phyloP scores from a whole-genome alignment of 352 stramenopile genomes.

The Paralagenidium karlingii region DNA sequence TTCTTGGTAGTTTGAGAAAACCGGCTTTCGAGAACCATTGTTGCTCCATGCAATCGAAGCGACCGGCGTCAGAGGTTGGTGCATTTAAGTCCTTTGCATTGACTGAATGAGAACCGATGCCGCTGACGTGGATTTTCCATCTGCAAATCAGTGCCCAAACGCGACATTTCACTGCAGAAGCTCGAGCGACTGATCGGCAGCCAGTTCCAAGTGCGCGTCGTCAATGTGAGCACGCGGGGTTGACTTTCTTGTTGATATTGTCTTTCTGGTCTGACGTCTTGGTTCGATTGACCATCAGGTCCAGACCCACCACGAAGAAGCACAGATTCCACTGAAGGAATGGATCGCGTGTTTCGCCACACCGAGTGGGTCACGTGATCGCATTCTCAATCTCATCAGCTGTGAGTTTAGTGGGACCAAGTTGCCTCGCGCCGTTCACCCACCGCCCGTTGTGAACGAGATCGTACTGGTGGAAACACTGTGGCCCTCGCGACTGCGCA shows the following conservation, averaged over 20 bases:
- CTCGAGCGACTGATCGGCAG: slow-evolving; percentile 13
- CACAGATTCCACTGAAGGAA: slow-evolving; percentile 3
- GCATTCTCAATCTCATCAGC: slow-evolving; percentile 21
- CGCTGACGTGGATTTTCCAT: too few species aligned
- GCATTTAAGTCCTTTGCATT: too few species aligned
- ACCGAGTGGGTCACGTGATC: slow-evolving; percentile 4
- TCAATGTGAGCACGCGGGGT: slow-evolving; percentile 22
- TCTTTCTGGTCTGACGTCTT: too few species aligned
- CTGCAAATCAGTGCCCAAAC: slow-evolving; percentile 4
- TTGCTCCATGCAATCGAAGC: too few species aligned
- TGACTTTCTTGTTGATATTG: too few species aligned
- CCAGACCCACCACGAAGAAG: not conserved
- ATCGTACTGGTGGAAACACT: slow-evolving; percentile 29
- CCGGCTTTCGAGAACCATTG: too few species aligned
- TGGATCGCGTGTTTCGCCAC: slow-evolving; percentile 23
- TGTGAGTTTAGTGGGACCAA: slow-evolving; percentile 20
- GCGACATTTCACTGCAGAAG: slow-evolving; percentile 8
- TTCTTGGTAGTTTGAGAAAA: too few species aligned
- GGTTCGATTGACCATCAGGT: too few species aligned
- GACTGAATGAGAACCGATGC: too few species aligned
- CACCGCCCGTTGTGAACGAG: slow-evolving; percentile 18
- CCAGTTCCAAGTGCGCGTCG: slow-evolving; percentile 13
- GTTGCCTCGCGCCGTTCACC: slow-evolving; percentile 12
- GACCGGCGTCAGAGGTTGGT: too few species aligned
- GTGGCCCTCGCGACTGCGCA: slow-evolving; percentile 11